phyloP scores from a whole-genome alignment of 1,284 basidiomycete species.

The Tilletia horrida region DNA sequence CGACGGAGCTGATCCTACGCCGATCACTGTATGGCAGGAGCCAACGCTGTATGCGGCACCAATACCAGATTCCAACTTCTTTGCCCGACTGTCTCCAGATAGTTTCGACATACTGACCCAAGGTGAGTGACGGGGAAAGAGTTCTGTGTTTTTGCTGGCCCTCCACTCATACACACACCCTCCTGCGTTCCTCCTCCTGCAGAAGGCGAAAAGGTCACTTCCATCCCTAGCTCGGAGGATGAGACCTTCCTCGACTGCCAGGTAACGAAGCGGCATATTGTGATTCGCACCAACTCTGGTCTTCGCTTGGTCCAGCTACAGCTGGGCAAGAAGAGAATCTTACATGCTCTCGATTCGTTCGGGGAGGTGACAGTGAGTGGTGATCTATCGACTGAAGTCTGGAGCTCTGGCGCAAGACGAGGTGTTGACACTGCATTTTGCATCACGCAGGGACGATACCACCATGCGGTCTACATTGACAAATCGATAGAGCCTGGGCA shows the following conservation, averaged over 20 bases:
- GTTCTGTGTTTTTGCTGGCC: background rate
- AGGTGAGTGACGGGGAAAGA: background rate
- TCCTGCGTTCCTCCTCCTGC: too few species aligned
- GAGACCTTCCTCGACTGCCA: conserved; percentile 13
- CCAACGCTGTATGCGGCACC: background rate
- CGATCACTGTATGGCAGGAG: background rate
- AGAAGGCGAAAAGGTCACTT: conserved; percentile 6
- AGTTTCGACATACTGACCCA: background rate
- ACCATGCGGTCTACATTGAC: conserved; percentile 13
- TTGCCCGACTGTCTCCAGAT: conserved; percentile 9
- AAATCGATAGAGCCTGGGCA: background rate
- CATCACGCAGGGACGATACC: background rate
- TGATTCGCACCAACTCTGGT: conserved; percentile 2
- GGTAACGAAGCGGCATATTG: background rate
- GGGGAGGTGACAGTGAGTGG: background rate
- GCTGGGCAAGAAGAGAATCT: conserved; percentile 4
- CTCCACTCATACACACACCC: too few species aligned
- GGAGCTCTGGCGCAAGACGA: too few species aligned
- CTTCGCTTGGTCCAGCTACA: background rate
- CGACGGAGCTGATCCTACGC: background rate
- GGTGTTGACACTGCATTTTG: background rate
- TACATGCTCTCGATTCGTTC: background rate
- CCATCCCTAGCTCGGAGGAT: conserved; percentile 8
- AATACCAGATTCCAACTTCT: conserved; percentile 6
- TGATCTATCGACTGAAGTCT: background rate